Percentiles rank a stretch among this genome's conserved stretches.
phyloP scores from a whole-genome alignment of 202 grass and related monocot genomes.

The Musa balbisiana region DNA sequence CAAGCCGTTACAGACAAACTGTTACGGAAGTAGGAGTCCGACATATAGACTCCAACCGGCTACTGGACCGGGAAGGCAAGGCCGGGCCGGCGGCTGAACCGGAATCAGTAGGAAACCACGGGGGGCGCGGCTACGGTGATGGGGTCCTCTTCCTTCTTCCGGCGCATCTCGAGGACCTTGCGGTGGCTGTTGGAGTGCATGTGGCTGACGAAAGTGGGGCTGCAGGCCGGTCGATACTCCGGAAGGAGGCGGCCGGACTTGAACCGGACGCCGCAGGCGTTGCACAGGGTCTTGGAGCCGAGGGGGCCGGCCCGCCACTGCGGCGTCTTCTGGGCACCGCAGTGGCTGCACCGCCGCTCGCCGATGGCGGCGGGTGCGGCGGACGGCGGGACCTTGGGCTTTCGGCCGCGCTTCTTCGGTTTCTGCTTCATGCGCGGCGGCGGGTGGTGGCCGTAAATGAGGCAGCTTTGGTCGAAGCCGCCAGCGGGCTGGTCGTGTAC shows the following conservation, averaged over 20 bases:
- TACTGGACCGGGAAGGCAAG: background rate
- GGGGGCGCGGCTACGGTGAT: constrained; percentile 25
- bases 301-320: constrained; percentile 87
- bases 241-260: constrained; percentile 88
- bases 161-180: constrained; percentile 94
- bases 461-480: constrained; percentile 13
- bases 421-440: constrained; percentile 34
- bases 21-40: constrained; percentile 22
- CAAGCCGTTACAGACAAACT: constrained; percentile 23
- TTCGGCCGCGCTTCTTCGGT: constrained; percentile 12
- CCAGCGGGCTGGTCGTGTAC: constrained; percentile 18
- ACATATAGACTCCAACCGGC: constrained; percentile 43
- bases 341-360: constrained; percentile 94
- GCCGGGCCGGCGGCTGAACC: background rate
- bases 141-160: constrained; percentile 49
- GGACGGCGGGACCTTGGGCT: background rate
- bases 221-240: constrained; percentile 87
- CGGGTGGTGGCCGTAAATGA: background rate
- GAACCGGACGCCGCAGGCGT: constrained; percentile 92
- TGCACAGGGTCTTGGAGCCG: constrained; percentile 87
- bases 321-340: constrained; percentile 87
- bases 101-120: constrained; percentile 68
- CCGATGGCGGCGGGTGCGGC: background rate
- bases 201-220: constrained; percentile 58
- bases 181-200: constrained; percentile 95